phyloP scores from a whole-genome alignment of 805 yeast genomes.

The Kluyveromyces wickerhamii region DNA sequence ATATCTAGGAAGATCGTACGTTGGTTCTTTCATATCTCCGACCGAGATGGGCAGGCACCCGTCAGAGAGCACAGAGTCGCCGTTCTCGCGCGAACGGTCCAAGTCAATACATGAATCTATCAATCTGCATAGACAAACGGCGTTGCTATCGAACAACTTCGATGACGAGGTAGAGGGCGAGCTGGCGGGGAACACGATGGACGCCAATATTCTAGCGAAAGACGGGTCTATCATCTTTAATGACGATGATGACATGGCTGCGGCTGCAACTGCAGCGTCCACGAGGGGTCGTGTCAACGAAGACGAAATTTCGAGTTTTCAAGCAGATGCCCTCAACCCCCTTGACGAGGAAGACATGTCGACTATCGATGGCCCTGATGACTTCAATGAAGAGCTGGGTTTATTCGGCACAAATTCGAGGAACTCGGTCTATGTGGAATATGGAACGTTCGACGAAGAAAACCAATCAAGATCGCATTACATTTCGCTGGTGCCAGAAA shows the following conservation, averaged over 20 bases:
- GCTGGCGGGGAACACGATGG: too few relatives aligned
- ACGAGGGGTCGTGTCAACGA: background rate
- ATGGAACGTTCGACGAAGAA: conserved; percentile 5
- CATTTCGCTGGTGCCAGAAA: background rate
- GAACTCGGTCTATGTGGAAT: conserved; percentile 1
- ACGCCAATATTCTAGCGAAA: too few relatives aligned
- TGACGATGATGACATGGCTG: too few relatives aligned
- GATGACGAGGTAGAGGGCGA: conserved; percentile 11
- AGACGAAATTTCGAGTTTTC: background rate
- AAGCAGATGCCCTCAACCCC: background rate
- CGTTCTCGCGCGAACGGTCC: conserved; percentile 5
- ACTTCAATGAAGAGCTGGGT: background rate
- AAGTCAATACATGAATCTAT: conserved; percentile 21
- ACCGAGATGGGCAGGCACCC: conserved; percentile 6
- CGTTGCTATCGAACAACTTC: conserved; percentile 26
- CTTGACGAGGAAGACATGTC: background rate
- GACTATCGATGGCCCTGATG: background rate
- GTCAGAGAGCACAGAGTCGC: background rate
- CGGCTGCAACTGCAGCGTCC: too few relatives aligned
- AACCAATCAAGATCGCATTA: background rate
- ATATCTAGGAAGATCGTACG: conserved; percentile 26
- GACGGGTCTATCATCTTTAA: too few relatives aligned
- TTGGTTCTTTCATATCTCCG: conserved; percentile 20
- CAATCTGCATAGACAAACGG: conserved; percentile 28
- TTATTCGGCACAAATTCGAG: background rate